Base-by-base conservation (phyloP, 192 early-diverging fungal species). In the Coemansia sp. region DNA sequence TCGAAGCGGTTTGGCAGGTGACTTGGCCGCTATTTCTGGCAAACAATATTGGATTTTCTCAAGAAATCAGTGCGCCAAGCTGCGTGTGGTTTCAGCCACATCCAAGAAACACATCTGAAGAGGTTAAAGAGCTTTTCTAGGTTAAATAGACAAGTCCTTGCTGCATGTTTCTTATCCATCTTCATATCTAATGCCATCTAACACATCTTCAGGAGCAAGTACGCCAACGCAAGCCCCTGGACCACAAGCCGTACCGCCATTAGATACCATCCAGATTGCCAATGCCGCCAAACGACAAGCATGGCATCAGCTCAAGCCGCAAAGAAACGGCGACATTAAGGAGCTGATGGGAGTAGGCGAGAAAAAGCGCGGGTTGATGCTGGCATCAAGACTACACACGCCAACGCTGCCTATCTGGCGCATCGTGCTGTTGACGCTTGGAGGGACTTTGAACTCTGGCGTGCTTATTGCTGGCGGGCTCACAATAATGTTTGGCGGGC, bases 1-100 rank as follows among this genome's bases (percentile, higher is more conserved):
- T 51, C 66, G 1, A 69, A 69, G 41, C 51, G 62, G 36, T 62
- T 69, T 36, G 53, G 53, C 30, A 46, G 62, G 31, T 71, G 32
- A 42, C 11, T 18, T 8, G 28, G 3, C 17, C 14, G 5, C 18
- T 30, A 31, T 34, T 30, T 20, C 14, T 12, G 12, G 46, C 21
- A 14, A 41, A 41, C 17, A 23, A 23, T 45, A 45, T 45, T 12
- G 23, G 20, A n/a, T 23, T 47, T 47, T 21, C 45, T 47, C 21
- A 6, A 23, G 41, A 45, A 45, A 56, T 56, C 54, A 56, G 15
- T n/a, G 11, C 20, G 54, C 54, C 54, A 56, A 56, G 54, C 23
- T 21, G 28, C 45, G 45, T 10, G 1, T 34, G 6, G 6, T 34
- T 9, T 7, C 32, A 34, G 32, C 45, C 45, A 26, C 45, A 8